Conservation (phyloP, 495 filamentous ascomycete genomes). For the Hypoxylon lienhwacheense region DNA sequence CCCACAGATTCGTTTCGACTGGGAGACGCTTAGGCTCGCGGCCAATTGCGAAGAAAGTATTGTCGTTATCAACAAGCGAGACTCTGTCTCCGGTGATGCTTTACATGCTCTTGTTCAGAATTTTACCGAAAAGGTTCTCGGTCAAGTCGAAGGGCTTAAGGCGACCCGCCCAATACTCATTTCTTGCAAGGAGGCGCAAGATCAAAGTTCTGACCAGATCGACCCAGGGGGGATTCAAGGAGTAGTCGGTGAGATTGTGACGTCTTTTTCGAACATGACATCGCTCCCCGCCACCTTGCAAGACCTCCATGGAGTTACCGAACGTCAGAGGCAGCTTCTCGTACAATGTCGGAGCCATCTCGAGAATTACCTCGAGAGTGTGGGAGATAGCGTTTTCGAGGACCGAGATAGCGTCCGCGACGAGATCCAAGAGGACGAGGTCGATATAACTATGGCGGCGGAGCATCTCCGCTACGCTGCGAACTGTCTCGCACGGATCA, state of each 20-base stretch:
- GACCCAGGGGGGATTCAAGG: slow-evolving; percentile 68
- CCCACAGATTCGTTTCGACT: slow-evolving; percentile 49
- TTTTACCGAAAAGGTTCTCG: slow-evolving; percentile 42
- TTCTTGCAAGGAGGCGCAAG: slow-evolving; percentile 38
- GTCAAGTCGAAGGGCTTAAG: slow-evolving; percentile 36
- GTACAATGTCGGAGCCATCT: slow-evolving; percentile 69
- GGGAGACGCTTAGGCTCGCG: slow-evolving; percentile 50
- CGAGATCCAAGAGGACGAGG: slow-evolving; percentile 38
- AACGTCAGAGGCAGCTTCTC: slow-evolving; percentile 83
- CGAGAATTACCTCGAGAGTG: slow-evolving; percentile 64
- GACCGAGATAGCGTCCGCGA: slow-evolving; percentile 45
- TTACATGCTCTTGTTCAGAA: slow-evolving; percentile 33
- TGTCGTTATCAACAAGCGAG: slow-evolving; percentile 82
- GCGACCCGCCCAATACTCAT: slow-evolving; percentile 27
- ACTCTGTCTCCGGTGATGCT: slow-evolving; percentile 51
- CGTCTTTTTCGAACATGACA: slow-evolving; percentile 74
- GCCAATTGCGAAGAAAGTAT: slow-evolving; percentile 62
- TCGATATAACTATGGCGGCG: slow-evolving; percentile 87
- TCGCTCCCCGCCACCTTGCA: slow-evolving; percentile 61
- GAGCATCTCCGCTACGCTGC: slow-evolving; percentile 86
- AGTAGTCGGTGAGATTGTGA: slow-evolving; percentile 67
- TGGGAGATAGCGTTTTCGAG: slow-evolving; percentile 27
- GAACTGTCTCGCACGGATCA: slow-evolving; percentile 78
- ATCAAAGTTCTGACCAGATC: slow-evolving; percentile 40
- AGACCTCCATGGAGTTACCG: slow-evolving; percentile 86